Base-by-base conservation (phyloP, 257 asterid species). In the Nemophila menziesii region DNA sequence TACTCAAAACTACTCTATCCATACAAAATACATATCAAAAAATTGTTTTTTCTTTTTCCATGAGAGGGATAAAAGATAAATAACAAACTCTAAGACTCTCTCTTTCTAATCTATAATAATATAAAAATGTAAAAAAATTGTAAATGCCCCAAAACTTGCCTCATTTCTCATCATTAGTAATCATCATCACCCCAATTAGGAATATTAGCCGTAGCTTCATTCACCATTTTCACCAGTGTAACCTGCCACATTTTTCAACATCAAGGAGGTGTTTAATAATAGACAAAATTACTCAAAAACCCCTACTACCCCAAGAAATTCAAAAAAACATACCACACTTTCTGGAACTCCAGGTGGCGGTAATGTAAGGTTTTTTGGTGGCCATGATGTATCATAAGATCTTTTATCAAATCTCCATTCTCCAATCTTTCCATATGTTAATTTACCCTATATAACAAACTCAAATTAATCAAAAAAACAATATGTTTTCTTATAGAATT, bases 321-420 rank as follows among this genome's bases (percentile, higher is more conserved):
- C n/a, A 53, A 36, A 22, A 23, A 54, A 55, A 24, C 78, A 40
- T 75, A 87, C 95, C 95, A 87, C 95, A 21, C 92, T 87, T 56
- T 78, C 93, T 0, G 97, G 86, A 52, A 87, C 95, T 48, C 95
- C 97, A 29, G 92, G 73, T 38, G 95, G 97, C 20, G 97, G 95
- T 68, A 87, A 26, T 15, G 97, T 10, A 24, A 87, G 93, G 63
- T 87, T 87, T 62, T 57, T 77, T 16, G 95, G 93, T 20, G 86
- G 93, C 89, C 86, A 83, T 24, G 36, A 43, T 11, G 49, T 49
- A 67, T 52, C 73, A 16, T 70, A 79, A 43, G 97, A 77, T 63
- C 95, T 78, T 62, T 87, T 87, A 68, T 87, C 97, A 33, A 87
- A 87, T 75, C 97, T 83, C 97, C 95, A 87, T 58, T 82, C 92